Conservation (phyloP, 306 rosid genomes). For the Quercus dentata region DNA sequence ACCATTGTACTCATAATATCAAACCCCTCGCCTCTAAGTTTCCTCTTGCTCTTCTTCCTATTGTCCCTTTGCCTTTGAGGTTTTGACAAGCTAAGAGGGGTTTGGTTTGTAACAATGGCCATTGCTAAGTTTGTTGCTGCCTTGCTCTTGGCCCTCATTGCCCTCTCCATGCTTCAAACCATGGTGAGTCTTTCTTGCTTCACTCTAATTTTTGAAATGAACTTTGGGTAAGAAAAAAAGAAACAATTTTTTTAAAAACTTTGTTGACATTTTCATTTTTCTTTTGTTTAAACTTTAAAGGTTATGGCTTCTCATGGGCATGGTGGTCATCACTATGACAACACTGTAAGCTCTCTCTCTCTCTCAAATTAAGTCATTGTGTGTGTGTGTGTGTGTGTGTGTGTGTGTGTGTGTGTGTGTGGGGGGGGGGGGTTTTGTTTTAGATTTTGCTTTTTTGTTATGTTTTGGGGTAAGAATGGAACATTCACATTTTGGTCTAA, state of each 20-base stretch:
- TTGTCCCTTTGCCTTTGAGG: background rate
- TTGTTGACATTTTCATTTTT: background rate
- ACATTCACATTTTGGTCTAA: background rate
- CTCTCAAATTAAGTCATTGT: background rate
- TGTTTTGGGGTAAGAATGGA: background rate
- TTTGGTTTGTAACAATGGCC: constrained; percentile 38
- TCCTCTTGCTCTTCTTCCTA: background rate
- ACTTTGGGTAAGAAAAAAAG: background rate
- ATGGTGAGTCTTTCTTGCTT: constrained; percentile 31
- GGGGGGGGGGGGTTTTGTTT: no score
- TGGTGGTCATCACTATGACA: constrained; percentile 49
- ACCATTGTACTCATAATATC: constrained; percentile 9
- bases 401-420: background rate
- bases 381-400: background rate
- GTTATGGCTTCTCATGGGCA: constrained; percentile 65
- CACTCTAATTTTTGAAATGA: background rate
- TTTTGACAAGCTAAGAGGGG: constrained; percentile 1
- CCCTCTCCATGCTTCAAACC: constrained; percentile 65
- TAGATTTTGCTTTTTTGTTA: background rate
- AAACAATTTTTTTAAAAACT: background rate
- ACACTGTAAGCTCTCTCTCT: constrained; percentile 31
- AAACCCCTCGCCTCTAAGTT: background rate
- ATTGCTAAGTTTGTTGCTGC: constrained; percentile 43
- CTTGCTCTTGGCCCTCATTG: constrained; percentile 57
- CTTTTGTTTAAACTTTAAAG: constrained; percentile 27